A percentile compares a stretch with the other conserved stretches of the same genome.
Conservation (phyloP, 495 filamentous ascomycete species). For the Tuber borchii region DNA sequence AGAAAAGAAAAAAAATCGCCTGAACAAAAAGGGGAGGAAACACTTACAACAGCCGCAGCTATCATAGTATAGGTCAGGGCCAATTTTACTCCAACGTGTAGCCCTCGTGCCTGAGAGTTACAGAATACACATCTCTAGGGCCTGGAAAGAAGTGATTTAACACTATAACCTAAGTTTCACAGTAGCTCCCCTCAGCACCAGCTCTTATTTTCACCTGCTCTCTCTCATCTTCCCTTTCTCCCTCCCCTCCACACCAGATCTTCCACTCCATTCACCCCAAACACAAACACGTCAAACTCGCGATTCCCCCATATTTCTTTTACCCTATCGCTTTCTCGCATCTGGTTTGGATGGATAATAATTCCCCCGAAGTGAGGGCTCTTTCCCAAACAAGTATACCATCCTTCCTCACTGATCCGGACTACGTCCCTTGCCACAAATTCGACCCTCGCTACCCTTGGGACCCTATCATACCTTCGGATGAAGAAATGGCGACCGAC, state of each 20-base stretch:
- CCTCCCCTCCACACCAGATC: background rate
- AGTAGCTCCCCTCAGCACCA: background rate
- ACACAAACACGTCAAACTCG: background rate
- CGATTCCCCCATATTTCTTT: background rate
- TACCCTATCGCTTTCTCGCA: background rate
- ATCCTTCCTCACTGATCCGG: background rate
- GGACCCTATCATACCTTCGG: background rate
- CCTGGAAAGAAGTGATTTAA: background rate
- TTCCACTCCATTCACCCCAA: background rate
- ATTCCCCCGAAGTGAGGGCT: background rate
- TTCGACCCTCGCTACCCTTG: background rate
- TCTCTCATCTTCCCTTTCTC: background rate
- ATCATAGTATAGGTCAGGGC: background rate
- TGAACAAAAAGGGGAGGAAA: background rate
- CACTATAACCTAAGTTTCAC: background rate
- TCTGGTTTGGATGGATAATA: background rate
- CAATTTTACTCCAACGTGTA: background rate
- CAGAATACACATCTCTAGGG: background rate
- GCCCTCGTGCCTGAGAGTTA: background rate
- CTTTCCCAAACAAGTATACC: background rate
- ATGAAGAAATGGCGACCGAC: background rate
- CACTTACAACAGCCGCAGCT: background rate
- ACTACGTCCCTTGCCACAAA: background rate
- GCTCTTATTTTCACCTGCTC: background rate
- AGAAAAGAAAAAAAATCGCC: background rate